Evolutionary conservation across 441 rosid genomes (phyloP), one percentile per base, ranked within the genome.

Genomic region (Caryocar brasiliense): DNA sequence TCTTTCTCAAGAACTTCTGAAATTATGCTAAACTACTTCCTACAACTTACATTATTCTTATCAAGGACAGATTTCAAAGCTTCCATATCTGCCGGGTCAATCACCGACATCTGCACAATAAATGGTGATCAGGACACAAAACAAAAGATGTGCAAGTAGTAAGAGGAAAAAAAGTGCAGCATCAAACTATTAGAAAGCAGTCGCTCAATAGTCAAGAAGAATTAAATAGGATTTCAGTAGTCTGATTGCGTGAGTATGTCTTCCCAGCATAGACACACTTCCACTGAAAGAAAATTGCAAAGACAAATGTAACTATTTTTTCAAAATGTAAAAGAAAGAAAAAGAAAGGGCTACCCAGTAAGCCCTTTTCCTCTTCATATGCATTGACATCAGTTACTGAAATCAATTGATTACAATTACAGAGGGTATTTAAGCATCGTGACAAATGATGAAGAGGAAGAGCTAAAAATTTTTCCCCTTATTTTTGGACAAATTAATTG

Each of bases 71-170:
- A 65, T 68, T 82, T 82, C 73, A 88, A 67, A 45, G 82, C 89
- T 23, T 62, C 72, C 26, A 83, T 68, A 64, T 92, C 99, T 41
- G 95, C 97, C 50, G 99, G 98, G 65, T 87, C 96, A 62, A 92
- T 85, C 61, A 87, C 89, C 9, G 95, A 81, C 46, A 83, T 83
- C 99, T 92, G 82, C 71, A 81, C 24, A 54, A 53, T 33, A n/a
- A 26, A 53, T 19, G 37, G 44, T 25, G 12, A 42, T 43, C 22
- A 45, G 27, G 51, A 56, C 39, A 54, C 19, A 2, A 23, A 20
- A 13, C 28, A 6, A 29, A 17, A 35, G 36, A 29, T 36, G n/a
- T n/a, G n/a, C n/a, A n/a, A n/a, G n/a, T n/a, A n/a, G n/a, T 3
- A n/a, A 6, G 13, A 19, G 26, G 26, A 37, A 23, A 8, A 51